Base-by-base conservation (phyloP, 106 monocot species). In the Phalaenopsis equestris region DNA sequence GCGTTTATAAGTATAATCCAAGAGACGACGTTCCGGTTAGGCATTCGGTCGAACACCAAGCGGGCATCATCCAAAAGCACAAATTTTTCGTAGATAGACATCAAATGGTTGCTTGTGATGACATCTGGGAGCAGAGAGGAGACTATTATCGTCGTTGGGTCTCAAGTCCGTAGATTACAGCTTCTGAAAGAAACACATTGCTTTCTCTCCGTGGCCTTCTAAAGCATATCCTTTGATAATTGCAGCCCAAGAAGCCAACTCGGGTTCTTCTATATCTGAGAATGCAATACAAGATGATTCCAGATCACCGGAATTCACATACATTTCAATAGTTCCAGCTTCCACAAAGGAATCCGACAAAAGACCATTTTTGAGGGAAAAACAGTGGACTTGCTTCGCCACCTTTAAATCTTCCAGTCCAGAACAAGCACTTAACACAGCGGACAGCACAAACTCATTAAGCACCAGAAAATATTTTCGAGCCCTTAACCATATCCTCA, bases 241-340 rank as follows among this genome's bases (percentile, higher is more conserved):
- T 38, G 75, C 82, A 75, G 67, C 78, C 85, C 85, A 86, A 15
- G 85, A 79, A 74, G 82, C 82, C 56, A 86, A 78, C 24, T 55
- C 77, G 19, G 75, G 82, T 1, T 64, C 67, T 47, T 73, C 41
- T 6, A 81, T n/a, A 18, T 79, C 75, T 14, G 14, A 72, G 24
- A 82, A 82, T 48, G 75, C 74, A 46, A 14, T 16, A 74, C 5
- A 36, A 19, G 85, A 75, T 64, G 45, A 86, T 48, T 79, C 78
- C 47, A 86, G 6, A 41, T 67, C 48, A 8, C 65, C 48, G 5
- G 38, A 75, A 24, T 79, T 82, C 7, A 75, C 49, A 42, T 82
- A 86, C 75, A 82, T 74, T 48, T 76, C 79, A 55, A 86, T 37
- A 3, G 78, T 42, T 11, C 82, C 82, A 8, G 85, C 46, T 47